Percentiles rank a stretch among this genome's conserved stretches.
Conservation (phyloP, 1,284 basidiomycete genomes). For the Phlebopus sp. region DNA sequence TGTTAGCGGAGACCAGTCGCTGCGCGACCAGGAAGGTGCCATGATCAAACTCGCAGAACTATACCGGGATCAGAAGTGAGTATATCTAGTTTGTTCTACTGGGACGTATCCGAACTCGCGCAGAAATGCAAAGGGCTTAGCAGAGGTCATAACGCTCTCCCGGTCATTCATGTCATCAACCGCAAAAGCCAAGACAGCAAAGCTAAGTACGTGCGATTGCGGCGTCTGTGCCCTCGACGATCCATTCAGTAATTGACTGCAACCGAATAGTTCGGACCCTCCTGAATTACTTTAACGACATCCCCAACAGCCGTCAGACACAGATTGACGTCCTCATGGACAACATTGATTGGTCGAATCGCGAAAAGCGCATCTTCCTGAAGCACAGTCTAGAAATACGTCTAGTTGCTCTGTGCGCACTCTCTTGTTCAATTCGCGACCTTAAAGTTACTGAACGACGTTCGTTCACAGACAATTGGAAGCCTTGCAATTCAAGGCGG, state of each 20-base stretch:
- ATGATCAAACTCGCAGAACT: conserved; percentile 86
- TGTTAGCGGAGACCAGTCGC: conserved; percentile 50
- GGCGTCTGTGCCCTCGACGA: neutral
- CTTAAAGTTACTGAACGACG: conserved; percentile 1
- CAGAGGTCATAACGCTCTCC: conserved; percentile 84
- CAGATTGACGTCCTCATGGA: conserved; percentile 88
- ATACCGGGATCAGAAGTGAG: conserved; percentile 83
- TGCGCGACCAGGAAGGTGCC: conserved; percentile 85
- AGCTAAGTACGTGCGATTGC: conserved; percentile 70
- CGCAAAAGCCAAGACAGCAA: conserved; percentile 98
- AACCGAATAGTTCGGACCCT: conserved; percentile 79
- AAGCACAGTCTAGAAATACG: conserved; percentile 94
- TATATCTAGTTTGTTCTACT: conserved; percentile 9
- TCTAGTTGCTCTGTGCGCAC: conserved; percentile 73
- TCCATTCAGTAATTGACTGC: conserved; percentile 9
- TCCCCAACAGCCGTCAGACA: conserved; percentile 72
- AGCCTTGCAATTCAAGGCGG: conserved; percentile 73
- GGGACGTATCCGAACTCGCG: neutral
- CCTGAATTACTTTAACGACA: conserved; percentile 83
- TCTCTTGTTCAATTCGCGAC: neutral
- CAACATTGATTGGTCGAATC: conserved; percentile 91
- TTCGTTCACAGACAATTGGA: conserved; percentile 72
- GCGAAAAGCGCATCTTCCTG: conserved; percentile 92
- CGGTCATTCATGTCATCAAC: conserved; percentile 91
- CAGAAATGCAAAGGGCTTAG: conserved; percentile 84